Conservation (phyloP, 345 rosid genomes). For the Citrus cavaleriei region DNA sequence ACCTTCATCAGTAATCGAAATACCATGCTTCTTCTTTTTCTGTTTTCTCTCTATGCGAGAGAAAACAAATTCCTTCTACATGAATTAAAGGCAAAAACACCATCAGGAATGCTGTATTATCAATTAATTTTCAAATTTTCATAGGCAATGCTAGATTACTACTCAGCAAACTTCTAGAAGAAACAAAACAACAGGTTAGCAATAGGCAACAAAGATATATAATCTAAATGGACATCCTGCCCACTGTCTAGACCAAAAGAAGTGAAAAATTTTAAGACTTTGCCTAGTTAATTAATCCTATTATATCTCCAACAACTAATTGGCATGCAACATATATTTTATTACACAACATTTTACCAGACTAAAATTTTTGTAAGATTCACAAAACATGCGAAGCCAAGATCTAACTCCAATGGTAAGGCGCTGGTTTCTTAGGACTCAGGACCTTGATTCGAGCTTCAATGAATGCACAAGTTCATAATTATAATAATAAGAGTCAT, state of each 20-base stretch:
- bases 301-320: not conserved
- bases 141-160: not conserved
- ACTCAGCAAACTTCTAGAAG: not conserved
- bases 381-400: no score
- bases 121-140: not conserved
- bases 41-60: not conserved
- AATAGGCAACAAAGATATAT: no score
- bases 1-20: not conserved
- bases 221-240: no score
- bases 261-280: not conserved
- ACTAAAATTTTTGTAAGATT: no score
- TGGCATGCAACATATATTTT: no score
- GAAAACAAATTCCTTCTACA: constrained; percentile 4
- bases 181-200: not conserved
- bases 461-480: no score
- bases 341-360: no score
- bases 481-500: no score
- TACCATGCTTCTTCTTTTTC: not conserved
- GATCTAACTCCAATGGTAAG: no score
- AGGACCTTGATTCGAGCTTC: no score
- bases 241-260: not conserved
- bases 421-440: no score
- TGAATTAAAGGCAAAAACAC: not conserved
- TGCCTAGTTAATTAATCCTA: not conserved
- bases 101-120: not conserved